Evolutionary conservation across 768 basidiomycete genomes (phyloP), one percentile per base, ranked within the genome.

Genomic region (Kwoniella pini): DNA sequence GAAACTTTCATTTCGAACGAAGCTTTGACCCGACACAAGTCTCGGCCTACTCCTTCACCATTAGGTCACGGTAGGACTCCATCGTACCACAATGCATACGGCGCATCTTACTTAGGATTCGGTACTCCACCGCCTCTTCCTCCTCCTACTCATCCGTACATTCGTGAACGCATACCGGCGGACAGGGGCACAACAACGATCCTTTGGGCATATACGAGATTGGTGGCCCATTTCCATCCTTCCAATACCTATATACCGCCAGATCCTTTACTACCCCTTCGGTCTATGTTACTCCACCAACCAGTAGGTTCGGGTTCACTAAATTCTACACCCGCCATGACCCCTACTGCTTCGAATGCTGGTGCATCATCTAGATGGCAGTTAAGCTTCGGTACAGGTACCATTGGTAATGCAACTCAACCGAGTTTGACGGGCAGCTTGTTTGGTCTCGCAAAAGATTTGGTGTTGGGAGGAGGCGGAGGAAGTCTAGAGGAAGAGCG

Each of bases 401-500:
- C 76, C 7, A 69, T 79, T 17, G 77, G 79, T 2, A 69, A 56
- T 55, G 62, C 71, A 21, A 64, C 67, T 1, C 60, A 71, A 5
- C 75, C 79, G 2, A 73, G 70, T 43, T 57, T 79, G 49, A 77
- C 79, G 2, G 76, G 79, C 6, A 76, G 75, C 45, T 48, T 79
- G 43, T 67, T 78, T 51, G 72, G 72, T 10, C 54, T 75, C 10
- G 75, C 71, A 13, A 70, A 68, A 44, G 72, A 64, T n/a, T 54
- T 76, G 26, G 75, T 74, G 10, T 70, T 67, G 28, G 69, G 68
- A 13, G 72, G 71, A n/a, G 63, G 67, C 0, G 73, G 68, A 13
- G 80, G 79, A 15, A 79, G 60, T 46, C 54, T 80, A 57, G 80
- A 81, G 58, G 80, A 80, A 42, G 71, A 80, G 48, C 66, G 80